These are phyloP conservation scores for Coemansia sp. DNA, from an alignment of 192 early-diverging fungal species.

Conservation along the genomic window DNA sequence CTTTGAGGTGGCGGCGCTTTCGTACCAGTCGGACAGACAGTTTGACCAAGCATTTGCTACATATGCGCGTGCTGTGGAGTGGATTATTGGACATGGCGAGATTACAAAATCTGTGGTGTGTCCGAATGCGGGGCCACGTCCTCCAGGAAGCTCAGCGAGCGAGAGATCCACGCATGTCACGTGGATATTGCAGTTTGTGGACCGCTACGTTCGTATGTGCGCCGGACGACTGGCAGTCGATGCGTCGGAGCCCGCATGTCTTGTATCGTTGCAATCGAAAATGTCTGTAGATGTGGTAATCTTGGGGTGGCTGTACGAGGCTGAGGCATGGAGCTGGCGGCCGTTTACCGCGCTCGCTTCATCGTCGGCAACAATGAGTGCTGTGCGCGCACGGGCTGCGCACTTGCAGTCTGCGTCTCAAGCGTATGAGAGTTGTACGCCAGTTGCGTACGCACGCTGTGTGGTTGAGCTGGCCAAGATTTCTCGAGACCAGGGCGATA, in stretches of 20 bases:
- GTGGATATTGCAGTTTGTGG: slow-evolving; percentile 26
- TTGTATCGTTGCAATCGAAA: slow-evolving; percentile 7
- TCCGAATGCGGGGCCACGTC: slow-evolving; percentile 1
- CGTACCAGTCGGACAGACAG: slow-evolving; percentile 23
- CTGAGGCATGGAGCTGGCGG: slow-evolving; percentile 29
- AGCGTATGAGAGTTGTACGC: slow-evolving; percentile 6
- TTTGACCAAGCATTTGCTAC: slow-evolving; percentile 12
- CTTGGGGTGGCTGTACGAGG: slow-evolving; percentile 35
- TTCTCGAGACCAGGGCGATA: slow-evolving; percentile 19
- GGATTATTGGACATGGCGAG: slow-evolving; percentile 8
- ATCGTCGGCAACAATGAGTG: slow-evolving; percentile 1
- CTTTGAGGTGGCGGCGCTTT: slow-evolving; percentile 38
- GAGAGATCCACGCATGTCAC: not conserved
- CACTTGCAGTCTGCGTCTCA: slow-evolving; percentile 13
- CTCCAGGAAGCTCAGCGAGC: slow-evolving; percentile 24
- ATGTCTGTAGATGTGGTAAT: not conserved
- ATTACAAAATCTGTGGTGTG: not conserved
- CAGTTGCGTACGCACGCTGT: slow-evolving; percentile 27
- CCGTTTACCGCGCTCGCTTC: slow-evolving; percentile 9
- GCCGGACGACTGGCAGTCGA: slow-evolving; percentile 24
- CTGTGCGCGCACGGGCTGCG: not conserved
- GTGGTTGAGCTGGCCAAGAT: slow-evolving; percentile 32
- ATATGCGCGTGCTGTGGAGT: slow-evolving; percentile 24
- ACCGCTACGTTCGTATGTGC: slow-evolving; percentile 48
- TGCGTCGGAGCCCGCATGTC: slow-evolving; percentile 1